Percentiles rank a stretch among this genome's conserved stretches.
Conservation (phyloP, 352 stramenopile genomes). For the Albugo candida region DNA sequence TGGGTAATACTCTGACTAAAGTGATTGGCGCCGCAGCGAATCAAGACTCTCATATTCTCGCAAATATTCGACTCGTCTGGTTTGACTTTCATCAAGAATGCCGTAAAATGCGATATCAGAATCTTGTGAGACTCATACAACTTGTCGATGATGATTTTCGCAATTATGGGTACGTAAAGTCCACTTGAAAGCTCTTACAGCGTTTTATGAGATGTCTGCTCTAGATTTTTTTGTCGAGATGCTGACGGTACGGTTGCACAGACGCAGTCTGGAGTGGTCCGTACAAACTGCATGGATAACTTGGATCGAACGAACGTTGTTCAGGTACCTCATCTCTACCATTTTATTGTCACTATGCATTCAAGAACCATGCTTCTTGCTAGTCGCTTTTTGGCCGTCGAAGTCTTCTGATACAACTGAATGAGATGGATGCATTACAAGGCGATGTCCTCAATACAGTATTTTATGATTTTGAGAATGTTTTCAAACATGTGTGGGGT, state of each 20-base stretch:
- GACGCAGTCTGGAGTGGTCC: conserved; percentile 82
- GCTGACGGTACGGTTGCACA: conserved; percentile 22
- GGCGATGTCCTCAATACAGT: conserved; percentile 48
- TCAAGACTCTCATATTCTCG: conserved; percentile 38
- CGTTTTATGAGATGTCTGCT: not conserved
- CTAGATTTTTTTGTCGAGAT: conserved; percentile 36
- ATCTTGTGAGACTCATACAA: conserved; percentile 79
- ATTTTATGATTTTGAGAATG: conserved; percentile 42
- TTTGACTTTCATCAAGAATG: conserved; percentile 97
- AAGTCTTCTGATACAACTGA: conserved; percentile 72
- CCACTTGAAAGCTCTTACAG: not conserved
- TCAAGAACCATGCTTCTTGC: conserved; percentile 4
- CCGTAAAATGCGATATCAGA: conserved; percentile 84
- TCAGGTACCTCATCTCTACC: conserved; percentile 14
- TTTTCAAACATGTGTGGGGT: conserved; percentile 83
- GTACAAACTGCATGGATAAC: conserved; percentile 98
- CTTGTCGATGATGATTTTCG: conserved; percentile 72
- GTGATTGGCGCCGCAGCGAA: conserved; percentile 25
- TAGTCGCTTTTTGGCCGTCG: conserved; percentile 86
- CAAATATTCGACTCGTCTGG: conserved; percentile 69
- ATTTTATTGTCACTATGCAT: not conserved
- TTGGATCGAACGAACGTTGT: conserved; percentile 85
- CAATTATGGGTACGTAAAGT: conserved; percentile 13
- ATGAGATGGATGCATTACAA: conserved; percentile 38
- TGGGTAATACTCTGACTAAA: conserved; percentile 82